Conservation (phyloP, 352 stramenopile genomes). For the Globisporangium abappressorium region DNA sequence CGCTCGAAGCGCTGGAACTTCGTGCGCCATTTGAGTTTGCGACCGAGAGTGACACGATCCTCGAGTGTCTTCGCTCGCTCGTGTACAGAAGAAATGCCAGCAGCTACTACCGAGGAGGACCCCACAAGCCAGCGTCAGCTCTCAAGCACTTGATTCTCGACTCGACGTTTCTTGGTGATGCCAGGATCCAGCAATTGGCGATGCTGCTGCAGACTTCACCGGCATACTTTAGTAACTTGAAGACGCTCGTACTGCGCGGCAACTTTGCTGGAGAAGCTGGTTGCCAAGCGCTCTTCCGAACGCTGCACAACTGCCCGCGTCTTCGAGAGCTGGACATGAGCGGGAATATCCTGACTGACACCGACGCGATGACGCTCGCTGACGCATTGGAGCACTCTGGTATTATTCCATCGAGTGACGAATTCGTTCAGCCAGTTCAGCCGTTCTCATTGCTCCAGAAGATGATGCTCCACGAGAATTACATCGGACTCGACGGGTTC, state of each 20-base stretch:
- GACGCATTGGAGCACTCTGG: conserved; percentile 28
- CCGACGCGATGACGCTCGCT: conserved; percentile 41
- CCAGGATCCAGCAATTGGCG: conserved; percentile 33
- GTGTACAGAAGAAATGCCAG: conserved; percentile 9
- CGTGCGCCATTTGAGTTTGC: conserved; percentile 60
- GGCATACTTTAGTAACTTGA: conserved; percentile 29
- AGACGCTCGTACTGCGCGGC: conserved; percentile 41
- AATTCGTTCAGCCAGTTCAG: not conserved
- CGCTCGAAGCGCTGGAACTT: conserved; percentile 40
- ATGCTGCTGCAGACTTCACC: conserved; percentile 25
- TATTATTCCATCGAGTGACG: not conserved
- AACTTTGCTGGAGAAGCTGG: conserved; percentile 70
- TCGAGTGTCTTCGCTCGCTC: conserved; percentile 36
- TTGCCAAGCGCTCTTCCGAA: conserved; percentile 29
- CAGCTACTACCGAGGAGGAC: not conserved
- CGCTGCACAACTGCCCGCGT: conserved; percentile 21
- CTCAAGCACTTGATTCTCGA: conserved; percentile 51
- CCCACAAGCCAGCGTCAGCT: not conserved
- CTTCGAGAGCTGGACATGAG: conserved; percentile 41
- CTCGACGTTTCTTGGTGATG: conserved; percentile 57
- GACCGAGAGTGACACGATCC: conserved; percentile 45
- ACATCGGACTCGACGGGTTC: conserved; percentile 62
- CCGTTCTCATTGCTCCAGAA: conserved; percentile 24
- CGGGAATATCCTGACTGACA: conserved; percentile 62
- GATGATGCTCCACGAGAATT: conserved; percentile 59